Percentiles rank a stretch among this genome's conserved stretches.
Conservation (phyloP, 116 monocot species). For the Zostera marina region DNA sequence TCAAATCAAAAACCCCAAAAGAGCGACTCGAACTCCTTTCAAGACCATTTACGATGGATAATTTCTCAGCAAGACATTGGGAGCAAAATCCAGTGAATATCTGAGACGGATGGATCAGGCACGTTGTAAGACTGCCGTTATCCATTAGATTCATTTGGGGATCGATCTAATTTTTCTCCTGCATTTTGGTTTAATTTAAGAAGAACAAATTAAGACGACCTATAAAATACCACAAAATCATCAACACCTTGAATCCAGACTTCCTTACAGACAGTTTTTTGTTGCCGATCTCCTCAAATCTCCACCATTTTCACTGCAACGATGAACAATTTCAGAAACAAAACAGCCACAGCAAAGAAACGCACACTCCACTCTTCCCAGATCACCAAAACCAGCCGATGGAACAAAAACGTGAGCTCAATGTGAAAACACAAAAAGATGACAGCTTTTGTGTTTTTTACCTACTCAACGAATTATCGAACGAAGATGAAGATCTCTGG, state of each 20-base stretch:
- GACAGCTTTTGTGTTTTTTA: not conserved
- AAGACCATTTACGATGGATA: slow-evolving; percentile 23
- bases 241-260: not conserved
- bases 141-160: slow-evolving; percentile 20
- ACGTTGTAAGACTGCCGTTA: slow-evolving; percentile 25
- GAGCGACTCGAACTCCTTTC: not conserved
- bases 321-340: not conserved
- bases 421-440: not conserved
- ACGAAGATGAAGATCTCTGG: not conserved
- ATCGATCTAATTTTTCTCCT: not conserved
- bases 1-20: slow-evolving; percentile 1
- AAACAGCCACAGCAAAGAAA: not conserved
- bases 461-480: not conserved
- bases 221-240: not conserved
- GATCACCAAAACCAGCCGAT: no score
- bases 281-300: not conserved
- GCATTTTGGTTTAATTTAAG: not conserved
- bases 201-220: not conserved
- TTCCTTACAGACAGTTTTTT: not conserved
- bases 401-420: no score
- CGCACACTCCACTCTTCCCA: no score
- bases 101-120: slow-evolving; percentile 60
- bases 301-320: slow-evolving; percentile 1
- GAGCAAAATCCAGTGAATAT: slow-evolving; percentile 74
- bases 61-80: slow-evolving; percentile 55